Conservation (phyloP, 345 rosid species). For the Citrus australasica region DNA sequence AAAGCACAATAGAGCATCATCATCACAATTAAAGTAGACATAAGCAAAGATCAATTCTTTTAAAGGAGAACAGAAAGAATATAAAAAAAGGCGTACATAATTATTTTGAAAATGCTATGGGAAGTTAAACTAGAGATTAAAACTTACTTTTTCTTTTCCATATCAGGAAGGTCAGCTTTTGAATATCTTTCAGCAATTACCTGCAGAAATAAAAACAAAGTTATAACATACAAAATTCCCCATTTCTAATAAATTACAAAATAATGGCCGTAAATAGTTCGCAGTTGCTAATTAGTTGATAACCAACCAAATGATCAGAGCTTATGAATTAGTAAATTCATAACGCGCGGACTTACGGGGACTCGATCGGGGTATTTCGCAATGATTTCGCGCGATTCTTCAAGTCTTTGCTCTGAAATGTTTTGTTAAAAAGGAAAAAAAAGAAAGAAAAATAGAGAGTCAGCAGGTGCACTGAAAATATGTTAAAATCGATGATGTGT, state of each 20-base stretch:
- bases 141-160: slow-evolving; percentile 80
- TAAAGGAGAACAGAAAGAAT: neutral
- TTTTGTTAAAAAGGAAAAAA: neutral
- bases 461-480: neutral
- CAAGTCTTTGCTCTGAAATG: slow-evolving; percentile 52
- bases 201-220: slow-evolving; percentile 26
- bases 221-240: too few species aligned
- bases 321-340: neutral
- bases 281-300: neutral
- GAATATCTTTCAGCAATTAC: slow-evolving; percentile 72
- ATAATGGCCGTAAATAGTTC: neutral
- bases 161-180: slow-evolving; percentile 65
- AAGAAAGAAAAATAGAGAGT: neutral
- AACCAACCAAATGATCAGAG: neutral
- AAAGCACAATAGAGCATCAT: neutral
- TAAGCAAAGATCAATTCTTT: neutral
- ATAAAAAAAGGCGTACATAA: neutral
- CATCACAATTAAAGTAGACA: neutral
- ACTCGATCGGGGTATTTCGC: slow-evolving; percentile 58
- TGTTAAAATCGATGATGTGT: neutral
- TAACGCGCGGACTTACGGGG: slow-evolving; percentile 39
- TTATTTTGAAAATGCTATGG: neutral
- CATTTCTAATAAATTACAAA: neutral
- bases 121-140: neutral
- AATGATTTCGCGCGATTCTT: slow-evolving; percentile 51